Conservation (phyloP, 2,329 filamentous ascomycete genomes). For the Colletotrichum somersetense region DNA sequence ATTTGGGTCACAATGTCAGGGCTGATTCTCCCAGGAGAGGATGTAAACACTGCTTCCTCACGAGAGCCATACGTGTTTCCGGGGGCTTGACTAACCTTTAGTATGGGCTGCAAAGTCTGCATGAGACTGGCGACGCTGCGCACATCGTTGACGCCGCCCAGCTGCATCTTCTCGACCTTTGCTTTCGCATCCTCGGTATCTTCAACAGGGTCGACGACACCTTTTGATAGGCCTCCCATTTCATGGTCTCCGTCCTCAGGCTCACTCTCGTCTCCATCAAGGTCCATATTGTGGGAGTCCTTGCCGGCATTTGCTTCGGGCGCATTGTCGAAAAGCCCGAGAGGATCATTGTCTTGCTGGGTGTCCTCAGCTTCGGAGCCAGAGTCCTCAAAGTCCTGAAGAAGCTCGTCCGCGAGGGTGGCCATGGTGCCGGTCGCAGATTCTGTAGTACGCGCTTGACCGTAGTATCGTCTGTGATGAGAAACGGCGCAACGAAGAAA, state of each 20-base stretch:
- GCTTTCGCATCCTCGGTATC: constrained; percentile 79
- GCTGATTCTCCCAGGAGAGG: constrained; percentile 66
- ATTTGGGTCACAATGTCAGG: constrained; percentile 72
- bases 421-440: constrained; percentile 71
- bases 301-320: constrained; percentile 55
- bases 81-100: constrained; percentile 75
- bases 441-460: neutral
- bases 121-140: constrained; percentile 84
- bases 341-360: constrained; percentile 62
- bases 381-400: constrained; percentile 91
- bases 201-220: constrained; percentile 65
- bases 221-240: constrained; percentile 61
- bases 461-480: neutral
- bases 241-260: constrained; percentile 72
- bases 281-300: constrained; percentile 63
- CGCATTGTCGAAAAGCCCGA: constrained; percentile 59
- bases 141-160: constrained; percentile 80
- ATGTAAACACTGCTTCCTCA: constrained; percentile 72
- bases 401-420: constrained; percentile 90
- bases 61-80: constrained; percentile 30
- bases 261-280: constrained; percentile 68
- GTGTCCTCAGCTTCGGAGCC: constrained; percentile 80
- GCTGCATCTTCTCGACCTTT: constrained; percentile 85
- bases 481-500: neutral
- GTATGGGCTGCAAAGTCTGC: constrained; percentile 82